Conservation (phyloP, 2,329 filamentous ascomycete genomes). For the Colletotrichum acutatum region DNA sequence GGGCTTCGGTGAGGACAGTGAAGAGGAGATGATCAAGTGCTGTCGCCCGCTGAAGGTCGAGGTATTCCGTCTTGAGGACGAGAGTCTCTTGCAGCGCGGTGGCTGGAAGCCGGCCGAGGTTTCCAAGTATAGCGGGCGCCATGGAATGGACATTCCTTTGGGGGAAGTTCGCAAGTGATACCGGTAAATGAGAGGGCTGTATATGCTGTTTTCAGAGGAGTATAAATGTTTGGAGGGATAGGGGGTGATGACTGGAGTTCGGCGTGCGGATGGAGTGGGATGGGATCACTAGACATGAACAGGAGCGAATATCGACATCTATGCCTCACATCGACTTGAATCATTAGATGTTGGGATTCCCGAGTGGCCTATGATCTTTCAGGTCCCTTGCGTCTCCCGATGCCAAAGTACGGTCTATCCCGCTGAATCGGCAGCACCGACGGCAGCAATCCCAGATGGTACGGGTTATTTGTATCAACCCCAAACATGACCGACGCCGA, state of each 20-base stretch:
- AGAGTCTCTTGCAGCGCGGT: constrained; percentile 56
- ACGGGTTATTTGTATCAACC: background rate
- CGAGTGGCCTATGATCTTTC: too few relatives aligned
- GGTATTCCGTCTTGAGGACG: constrained; percentile 72
- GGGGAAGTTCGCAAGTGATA: constrained; percentile 25
- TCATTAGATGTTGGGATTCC: background rate
- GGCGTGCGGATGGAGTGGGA: background rate
- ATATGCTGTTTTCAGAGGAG: background rate
- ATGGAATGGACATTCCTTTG: constrained; percentile 64
- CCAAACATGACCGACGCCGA: constrained; percentile 13
- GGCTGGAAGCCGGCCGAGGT: constrained; percentile 72
- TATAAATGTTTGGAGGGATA: background rate
- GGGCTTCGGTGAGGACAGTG: constrained; percentile 78
- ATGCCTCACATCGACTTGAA: background rate
- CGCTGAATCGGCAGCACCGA: constrained; percentile 13
- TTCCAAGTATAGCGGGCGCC: constrained; percentile 72
- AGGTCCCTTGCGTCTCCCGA: background rate
- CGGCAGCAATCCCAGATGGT: constrained; percentile 3
- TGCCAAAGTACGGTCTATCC: background rate
- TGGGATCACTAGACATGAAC: background rate
- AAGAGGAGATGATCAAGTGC: constrained; percentile 74
- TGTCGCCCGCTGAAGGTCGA: constrained; percentile 81
- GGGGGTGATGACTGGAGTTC: background rate
- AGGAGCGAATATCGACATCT: background rate
- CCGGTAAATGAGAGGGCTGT: too few relatives aligned